phyloP scores from a whole-genome alignment of 495 filamentous ascomycete genomes.

The Talaromyces ruber region DNA sequence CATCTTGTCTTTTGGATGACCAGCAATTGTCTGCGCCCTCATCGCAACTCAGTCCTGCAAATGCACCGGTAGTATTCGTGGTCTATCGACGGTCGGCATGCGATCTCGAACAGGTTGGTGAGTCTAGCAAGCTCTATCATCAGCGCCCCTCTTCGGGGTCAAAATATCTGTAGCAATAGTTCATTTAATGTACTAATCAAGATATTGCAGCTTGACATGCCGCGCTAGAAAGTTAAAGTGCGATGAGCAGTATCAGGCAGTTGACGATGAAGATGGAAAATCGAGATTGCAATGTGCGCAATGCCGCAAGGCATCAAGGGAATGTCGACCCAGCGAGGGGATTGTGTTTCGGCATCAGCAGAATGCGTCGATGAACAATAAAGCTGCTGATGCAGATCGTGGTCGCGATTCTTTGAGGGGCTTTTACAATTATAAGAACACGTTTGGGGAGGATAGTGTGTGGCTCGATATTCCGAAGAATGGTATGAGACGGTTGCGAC shows the following conservation, averaged over 20 bases:
- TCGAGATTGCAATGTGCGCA: slow-evolving; percentile 49
- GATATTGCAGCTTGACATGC: slow-evolving; percentile 48
- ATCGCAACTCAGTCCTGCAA: not conserved
- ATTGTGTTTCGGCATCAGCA: slow-evolving; percentile 64
- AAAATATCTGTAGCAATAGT: not conserved
- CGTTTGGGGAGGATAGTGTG: slow-evolving; percentile 50
- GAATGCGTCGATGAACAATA: slow-evolving; percentile 62
- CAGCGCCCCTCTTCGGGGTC: not conserved
- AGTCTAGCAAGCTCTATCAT: slow-evolving; percentile 6
- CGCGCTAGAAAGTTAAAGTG: slow-evolving; percentile 58
- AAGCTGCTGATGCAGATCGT: slow-evolving; percentile 24
- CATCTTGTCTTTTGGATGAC: not conserved
- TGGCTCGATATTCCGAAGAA: slow-evolving; percentile 59
- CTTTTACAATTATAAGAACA: slow-evolving; percentile 66
- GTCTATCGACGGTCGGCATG: slow-evolving; percentile 22
- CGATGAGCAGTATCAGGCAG: slow-evolving; percentile 8
- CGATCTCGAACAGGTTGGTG: slow-evolving; percentile 47
- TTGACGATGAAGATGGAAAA: slow-evolving; percentile 34
- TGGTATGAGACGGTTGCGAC: slow-evolving; percentile 18
- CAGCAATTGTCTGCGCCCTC: not conserved
- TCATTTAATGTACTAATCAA: not conserved
- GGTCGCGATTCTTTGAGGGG: slow-evolving; percentile 43
- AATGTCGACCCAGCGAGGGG: slow-evolving; percentile 54
- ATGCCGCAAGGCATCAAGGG: slow-evolving; percentile 50
- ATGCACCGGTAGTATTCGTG: not conserved